phyloP scores from a whole-genome alignment of 768 basidiomycete species.

The Rhizopogon vinicolor region DNA sequence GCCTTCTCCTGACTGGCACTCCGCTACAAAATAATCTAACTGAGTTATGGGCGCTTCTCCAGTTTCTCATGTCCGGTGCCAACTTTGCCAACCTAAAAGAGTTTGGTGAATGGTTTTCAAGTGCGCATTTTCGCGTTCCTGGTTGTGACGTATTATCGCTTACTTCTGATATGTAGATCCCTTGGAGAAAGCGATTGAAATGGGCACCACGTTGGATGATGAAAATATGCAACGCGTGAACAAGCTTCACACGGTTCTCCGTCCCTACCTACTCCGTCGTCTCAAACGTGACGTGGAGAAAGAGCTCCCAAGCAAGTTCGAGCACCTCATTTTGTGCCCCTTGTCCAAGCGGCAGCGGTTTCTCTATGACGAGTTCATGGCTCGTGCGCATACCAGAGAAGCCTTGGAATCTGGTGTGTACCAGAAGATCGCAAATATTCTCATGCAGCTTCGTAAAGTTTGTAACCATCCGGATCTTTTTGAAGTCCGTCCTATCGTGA shows the following conservation, averaged over 20 bases:
- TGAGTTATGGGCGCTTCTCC: slow-evolving; percentile 92
- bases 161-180: slow-evolving; percentile 54
- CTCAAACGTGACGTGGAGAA: slow-evolving; percentile 98
- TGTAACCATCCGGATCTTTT: slow-evolving; percentile 94
- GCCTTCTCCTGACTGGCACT: slow-evolving; percentile 91
- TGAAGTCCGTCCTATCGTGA: slow-evolving; percentile 81
- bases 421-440: slow-evolving; percentile 86
- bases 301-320: slow-evolving; percentile 89
- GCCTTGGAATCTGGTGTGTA: slow-evolving; percentile 83
- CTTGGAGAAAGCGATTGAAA: slow-evolving; percentile 90
- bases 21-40: slow-evolving; percentile 96
- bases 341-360: slow-evolving; percentile 92
- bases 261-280: slow-evolving; percentile 93
- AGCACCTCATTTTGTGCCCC: slow-evolving; percentile 84
- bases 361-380: slow-evolving; percentile 96
- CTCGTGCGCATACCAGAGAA: slow-evolving; percentile 75
- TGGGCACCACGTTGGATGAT: slow-evolving; percentile 69
- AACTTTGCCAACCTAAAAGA: slow-evolving; percentile 90
- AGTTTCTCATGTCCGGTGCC: slow-evolving; percentile 89
- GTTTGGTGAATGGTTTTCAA: slow-evolving; percentile 96
- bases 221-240: slow-evolving; percentile 81
- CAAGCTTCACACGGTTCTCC: slow-evolving; percentile 91
- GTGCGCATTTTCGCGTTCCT: slow-evolving; percentile 40
- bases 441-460: slow-evolving; percentile 98
- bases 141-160: neutral